Evolutionary conservation across 306 rosid species (phyloP).

Genomic region (Lathyrus aphaca): DNA sequence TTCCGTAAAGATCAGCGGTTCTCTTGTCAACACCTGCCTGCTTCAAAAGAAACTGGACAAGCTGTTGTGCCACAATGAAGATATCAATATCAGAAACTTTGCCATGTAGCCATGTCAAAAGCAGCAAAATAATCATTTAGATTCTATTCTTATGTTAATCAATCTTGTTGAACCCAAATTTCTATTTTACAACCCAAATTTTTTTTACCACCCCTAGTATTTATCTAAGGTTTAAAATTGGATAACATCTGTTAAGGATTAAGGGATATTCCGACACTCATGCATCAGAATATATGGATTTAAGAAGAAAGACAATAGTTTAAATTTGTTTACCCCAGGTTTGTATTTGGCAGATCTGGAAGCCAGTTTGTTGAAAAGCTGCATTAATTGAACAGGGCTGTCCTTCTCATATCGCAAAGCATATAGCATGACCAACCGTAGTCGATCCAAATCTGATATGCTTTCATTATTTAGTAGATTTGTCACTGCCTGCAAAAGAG

Average conservation of each 20-base stretch:
- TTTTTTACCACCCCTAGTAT: constrained; percentile 10
- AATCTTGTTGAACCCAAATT: constrained; percentile 7
- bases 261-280: constrained; percentile 28
- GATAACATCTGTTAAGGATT: constrained; percentile 1
- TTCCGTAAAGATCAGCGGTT: constrained; percentile 86
- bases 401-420: constrained; percentile 95
- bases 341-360: constrained; percentile 77
- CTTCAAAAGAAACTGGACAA: constrained; percentile 92
- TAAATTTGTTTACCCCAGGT: constrained; percentile 63
- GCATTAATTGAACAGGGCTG: constrained; percentile 91
- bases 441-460: constrained; percentile 70
- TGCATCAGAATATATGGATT: constrained; percentile 6
- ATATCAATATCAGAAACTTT: constrained; percentile 47
- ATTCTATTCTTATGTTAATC: constrained; percentile 22
- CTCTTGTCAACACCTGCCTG: constrained; percentile 97
- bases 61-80: constrained; percentile 61
- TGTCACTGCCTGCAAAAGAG: constrained; percentile 72
- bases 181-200: constrained; percentile 35
- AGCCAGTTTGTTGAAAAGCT: constrained; percentile 78
- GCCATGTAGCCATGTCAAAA: constrained; percentile 26
- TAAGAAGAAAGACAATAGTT: constrained; percentile 23
- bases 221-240: constrained; percentile 39
- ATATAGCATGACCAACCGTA: constrained; percentile 87
- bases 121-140: constrained; percentile 23
- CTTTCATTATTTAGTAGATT: constrained; percentile 75